These are phyloP conservation scores for Mucor lusitanicus DNA, from an alignment of 371 early-diverging fungal species.

Conservation along the genomic window DNA sequence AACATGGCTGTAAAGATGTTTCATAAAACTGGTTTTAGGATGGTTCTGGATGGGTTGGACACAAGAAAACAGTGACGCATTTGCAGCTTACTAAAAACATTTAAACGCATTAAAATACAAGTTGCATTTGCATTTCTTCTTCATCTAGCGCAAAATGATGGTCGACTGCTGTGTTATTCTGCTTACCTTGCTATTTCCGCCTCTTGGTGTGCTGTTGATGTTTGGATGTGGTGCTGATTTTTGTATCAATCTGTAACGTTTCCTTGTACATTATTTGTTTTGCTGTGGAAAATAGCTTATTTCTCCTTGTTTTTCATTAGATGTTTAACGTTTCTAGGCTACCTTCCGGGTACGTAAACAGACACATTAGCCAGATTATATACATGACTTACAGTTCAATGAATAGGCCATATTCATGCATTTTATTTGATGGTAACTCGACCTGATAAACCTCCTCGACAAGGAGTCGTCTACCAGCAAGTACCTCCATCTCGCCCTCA, in stretches of 20 bases:
- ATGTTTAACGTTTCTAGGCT: slow-evolving; percentile 22
- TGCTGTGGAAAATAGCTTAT: not conserved
- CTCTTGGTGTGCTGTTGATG: slow-evolving; percentile 29
- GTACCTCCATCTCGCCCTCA: not conserved
- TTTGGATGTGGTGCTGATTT: slow-evolving; percentile 29
- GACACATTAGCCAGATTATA: not conserved
- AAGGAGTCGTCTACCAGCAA: not conserved
- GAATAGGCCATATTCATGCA: slow-evolving; percentile 27
- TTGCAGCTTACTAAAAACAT: not conserved
- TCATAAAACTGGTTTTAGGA: not conserved
- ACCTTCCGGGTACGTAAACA: slow-evolving; percentile 17
- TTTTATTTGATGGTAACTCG: slow-evolving; percentile 27
- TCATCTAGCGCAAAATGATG: not conserved
- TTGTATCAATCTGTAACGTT: slow-evolving; percentile 30
- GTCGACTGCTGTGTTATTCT: slow-evolving; percentile 10
- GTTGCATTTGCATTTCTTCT: not conserved
- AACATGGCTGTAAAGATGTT: not conserved
- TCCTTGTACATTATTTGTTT: not conserved
- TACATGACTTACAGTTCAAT: not conserved
- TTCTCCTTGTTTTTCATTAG: slow-evolving; percentile 9
- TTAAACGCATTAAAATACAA: not conserved
- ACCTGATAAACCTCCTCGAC: not conserved
- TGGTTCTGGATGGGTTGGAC: not conserved
- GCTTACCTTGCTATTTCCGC: slow-evolving; percentile 24
- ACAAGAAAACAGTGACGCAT: not conserved